Conservation (phyloP, 345 rosid genomes). For the Populus ilicifolia region DNA sequence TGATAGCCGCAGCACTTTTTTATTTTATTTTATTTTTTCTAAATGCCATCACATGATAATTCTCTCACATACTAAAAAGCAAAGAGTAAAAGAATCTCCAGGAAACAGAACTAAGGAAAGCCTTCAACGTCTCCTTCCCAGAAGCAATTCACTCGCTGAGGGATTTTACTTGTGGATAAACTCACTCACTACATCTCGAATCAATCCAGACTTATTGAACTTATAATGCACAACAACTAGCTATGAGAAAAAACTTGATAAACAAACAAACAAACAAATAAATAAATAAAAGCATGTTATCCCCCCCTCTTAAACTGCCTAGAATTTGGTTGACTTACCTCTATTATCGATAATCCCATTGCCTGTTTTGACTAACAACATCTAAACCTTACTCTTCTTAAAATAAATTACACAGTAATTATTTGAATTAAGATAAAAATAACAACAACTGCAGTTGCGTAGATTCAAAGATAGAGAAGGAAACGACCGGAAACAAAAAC, state of each 20-base stretch:
- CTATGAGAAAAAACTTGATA: not conserved
- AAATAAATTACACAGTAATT: slow-evolving; percentile 5
- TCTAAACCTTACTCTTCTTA: not conserved
- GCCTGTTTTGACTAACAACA: slow-evolving; percentile 12
- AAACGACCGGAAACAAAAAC: slow-evolving; percentile 18
- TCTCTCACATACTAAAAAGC: not conserved
- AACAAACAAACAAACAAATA: not conserved
- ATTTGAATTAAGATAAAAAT: not conserved
- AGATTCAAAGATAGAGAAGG: slow-evolving; percentile 28
- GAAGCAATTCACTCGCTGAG: not conserved
- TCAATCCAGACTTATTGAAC: not conserved
- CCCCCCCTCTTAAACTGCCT: slow-evolving; percentile 9
- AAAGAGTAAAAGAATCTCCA: not conserved
- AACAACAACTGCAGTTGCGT: slow-evolving; percentile 30
- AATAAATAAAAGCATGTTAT: slow-evolving; percentile 21
- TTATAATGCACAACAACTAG: not conserved
- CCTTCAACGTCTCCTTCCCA: not conserved
- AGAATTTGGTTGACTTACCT: not conserved
- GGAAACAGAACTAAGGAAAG: not conserved
- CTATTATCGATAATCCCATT: not conserved
- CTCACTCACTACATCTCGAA: not conserved
- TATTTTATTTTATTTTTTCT: not conserved
- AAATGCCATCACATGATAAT: not conserved
- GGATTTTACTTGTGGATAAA: not conserved
- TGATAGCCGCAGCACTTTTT: not conserved